Percentiles rank a stretch among this genome's conserved stretches.
Conservation (phyloP, 495 filamentous ascomycete species). For the Antarctomyces pellizariae region DNA sequence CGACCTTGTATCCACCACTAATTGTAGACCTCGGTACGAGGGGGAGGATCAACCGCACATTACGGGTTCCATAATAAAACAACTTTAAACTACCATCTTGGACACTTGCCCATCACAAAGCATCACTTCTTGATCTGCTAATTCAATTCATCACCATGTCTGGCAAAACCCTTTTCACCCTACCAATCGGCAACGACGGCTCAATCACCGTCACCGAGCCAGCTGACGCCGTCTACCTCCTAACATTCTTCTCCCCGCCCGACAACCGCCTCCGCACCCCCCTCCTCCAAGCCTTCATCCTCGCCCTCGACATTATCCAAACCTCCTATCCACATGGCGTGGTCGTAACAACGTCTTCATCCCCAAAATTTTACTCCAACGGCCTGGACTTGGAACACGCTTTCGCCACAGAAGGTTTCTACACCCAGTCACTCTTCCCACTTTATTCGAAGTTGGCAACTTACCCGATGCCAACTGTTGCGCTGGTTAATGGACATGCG, state of each 20-base stretch:
- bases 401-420: conserved; percentile 24
- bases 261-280: conserved; percentile 53
- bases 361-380: conserved; percentile 65
- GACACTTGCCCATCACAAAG: too few relatives aligned
- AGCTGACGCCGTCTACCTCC: conserved; percentile 35
- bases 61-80: too few relatives aligned
- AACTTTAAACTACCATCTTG: too few relatives aligned
- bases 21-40: too few relatives aligned
- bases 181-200: conserved; percentile 23
- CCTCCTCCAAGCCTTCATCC: conserved; percentile 38
- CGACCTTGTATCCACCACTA: too few relatives aligned
- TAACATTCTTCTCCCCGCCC: conserved; percentile 43
- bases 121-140: too few relatives aligned
- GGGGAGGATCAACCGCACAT: too few relatives aligned
- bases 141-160: conserved; percentile 9
- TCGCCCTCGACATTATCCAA: conserved; percentile 52
- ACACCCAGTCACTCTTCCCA: conserved; percentile 29
- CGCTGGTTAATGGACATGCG: conserved; percentile 55
- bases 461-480: conserved; percentile 66
- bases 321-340: conserved; percentile 42
- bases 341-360: conserved; percentile 45
- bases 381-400: conserved; percentile 45
- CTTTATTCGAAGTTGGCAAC: conserved; percentile 37
- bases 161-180: conserved; percentile 8
- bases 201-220: conserved; percentile 32